phyloP scores from a whole-genome alignment of 768 basidiomycete species.

The Boletus patriciae region DNA sequence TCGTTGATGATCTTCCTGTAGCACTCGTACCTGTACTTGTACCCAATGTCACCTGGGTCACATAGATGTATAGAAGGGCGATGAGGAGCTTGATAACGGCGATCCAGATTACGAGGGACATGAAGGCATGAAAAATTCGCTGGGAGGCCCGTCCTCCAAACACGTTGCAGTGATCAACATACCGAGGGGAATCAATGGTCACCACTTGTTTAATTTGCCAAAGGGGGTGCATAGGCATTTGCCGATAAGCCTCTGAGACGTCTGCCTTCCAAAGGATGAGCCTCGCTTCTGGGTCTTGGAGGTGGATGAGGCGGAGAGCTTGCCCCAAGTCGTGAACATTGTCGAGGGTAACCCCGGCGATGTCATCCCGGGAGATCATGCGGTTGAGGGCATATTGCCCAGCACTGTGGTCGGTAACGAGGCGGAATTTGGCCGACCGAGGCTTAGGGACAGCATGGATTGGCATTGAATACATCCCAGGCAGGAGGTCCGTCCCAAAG shows the following conservation, averaged over 20 bases:
- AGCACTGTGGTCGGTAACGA: constrained; percentile 42
- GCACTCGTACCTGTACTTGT: no score
- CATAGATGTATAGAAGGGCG: no score
- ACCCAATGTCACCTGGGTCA: no score
- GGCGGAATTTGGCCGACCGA: constrained; percentile 34
- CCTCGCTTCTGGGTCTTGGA: fast-evolving
- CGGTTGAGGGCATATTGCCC: constrained; percentile 39
- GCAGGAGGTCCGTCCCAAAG: no score
- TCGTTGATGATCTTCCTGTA: no score
- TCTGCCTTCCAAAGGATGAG: constrained; percentile 37
- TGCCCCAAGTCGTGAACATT: constrained; percentile 35
- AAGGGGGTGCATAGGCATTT: constrained; percentile 36
- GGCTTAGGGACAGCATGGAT: constrained; percentile 44
- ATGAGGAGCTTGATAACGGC: background rate
- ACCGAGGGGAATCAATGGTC: background rate
- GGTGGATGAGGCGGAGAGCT: background rate
- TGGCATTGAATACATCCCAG: no score
- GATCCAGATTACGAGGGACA: constrained; percentile 34
- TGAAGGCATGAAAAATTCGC: constrained; percentile 33
- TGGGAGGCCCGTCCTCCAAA: constrained; percentile 28
- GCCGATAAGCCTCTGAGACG: constrained; percentile 37
- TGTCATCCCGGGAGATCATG: constrained; percentile 19
- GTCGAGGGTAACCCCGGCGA: constrained; percentile 32
- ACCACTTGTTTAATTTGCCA: constrained; percentile 46
- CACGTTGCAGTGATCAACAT: constrained; percentile 27